Conservation (phyloP, 441 rosid genomes). For the Gossypium gossypioides region DNA sequence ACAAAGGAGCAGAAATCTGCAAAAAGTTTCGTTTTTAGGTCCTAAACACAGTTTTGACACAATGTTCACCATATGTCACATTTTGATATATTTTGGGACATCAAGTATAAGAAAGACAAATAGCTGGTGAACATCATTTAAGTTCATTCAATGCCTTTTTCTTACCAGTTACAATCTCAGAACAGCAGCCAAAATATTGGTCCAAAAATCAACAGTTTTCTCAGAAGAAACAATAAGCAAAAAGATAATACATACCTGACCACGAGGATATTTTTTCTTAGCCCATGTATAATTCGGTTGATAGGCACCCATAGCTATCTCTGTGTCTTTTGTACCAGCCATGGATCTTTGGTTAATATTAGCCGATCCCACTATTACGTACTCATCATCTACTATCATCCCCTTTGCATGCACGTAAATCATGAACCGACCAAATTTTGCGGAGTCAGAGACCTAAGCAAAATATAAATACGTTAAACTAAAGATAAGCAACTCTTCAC, state of each 20-base stretch:
- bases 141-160: not conserved
- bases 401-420: conserved; percentile 95
- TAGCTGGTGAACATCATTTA: not conserved
- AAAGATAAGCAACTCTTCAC: conserved; percentile 3
- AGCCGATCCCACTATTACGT: conserved; percentile 80
- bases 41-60: not conserved
- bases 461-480: not conserved
- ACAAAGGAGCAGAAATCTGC: not conserved
- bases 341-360: conserved; percentile 94
- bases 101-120: not conserved
- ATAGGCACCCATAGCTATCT: conserved; percentile 90
- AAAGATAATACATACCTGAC: conserved; percentile 43
- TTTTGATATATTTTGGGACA: not conserved
- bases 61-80: not conserved
- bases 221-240: not conserved
- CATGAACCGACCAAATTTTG: conserved; percentile 57
- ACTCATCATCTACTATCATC: conserved; percentile 89
- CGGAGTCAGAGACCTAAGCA: conserved; percentile 55
- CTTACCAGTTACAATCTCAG: not conserved
- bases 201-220: not conserved
- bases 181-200: not conserved
- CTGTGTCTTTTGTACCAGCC: conserved; percentile 95
- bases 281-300: conserved; percentile 80
- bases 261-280: conserved; percentile 48
- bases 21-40: not conserved